phyloP scores from a whole-genome alignment of 2,329 filamentous ascomycete species.

The Metarhizium humberi region DNA sequence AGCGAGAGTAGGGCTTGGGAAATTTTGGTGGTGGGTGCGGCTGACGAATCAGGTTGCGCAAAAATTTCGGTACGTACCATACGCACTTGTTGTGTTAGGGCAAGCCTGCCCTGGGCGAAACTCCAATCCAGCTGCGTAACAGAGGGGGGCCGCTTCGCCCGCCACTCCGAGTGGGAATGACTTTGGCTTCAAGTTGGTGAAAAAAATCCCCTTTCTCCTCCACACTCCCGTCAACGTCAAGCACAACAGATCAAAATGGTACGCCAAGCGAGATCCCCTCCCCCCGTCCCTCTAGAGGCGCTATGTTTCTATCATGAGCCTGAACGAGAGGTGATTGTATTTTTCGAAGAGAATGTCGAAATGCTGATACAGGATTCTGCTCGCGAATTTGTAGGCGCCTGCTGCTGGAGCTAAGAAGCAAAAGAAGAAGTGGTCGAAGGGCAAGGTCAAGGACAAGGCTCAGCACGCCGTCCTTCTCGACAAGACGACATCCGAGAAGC shows the following conservation, averaged over 20 bases:
- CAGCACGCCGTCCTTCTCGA: constrained; percentile 98
- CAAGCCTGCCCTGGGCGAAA: constrained; percentile 31
- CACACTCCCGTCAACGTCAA: constrained; percentile 29
- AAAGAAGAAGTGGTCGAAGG: constrained; percentile 44
- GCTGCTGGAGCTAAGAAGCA: constrained; percentile 40
- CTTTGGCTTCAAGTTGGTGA: constrained; percentile 14
- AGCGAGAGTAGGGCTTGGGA: constrained; percentile 18
- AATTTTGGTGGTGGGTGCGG: constrained; percentile 26
- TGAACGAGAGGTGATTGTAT: neutral
- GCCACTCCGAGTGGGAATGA: constrained; percentile 18
- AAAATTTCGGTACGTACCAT: constrained; percentile 19
- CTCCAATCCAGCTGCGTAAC: constrained; percentile 9
- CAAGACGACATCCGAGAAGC: constrained; percentile 94
- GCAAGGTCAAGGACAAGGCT: constrained; percentile 99
- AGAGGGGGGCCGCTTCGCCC: constrained; percentile 9
- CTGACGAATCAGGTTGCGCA: constrained; percentile 25
- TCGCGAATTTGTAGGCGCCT: constrained; percentile 24
- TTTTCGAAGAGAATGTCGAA: constrained; percentile 11
- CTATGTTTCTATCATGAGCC: neutral
- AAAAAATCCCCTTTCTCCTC: constrained; percentile 19
- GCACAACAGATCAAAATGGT: constrained; percentile 36
- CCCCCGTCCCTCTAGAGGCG: constrained; percentile 1
- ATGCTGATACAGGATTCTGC: constrained; percentile 4
- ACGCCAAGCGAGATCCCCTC: constrained; percentile 13
- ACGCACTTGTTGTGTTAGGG: constrained; percentile 26